phyloP scores from a whole-genome alignment of 1,139 yeast genomes.

The Candida albicans region DNA sequence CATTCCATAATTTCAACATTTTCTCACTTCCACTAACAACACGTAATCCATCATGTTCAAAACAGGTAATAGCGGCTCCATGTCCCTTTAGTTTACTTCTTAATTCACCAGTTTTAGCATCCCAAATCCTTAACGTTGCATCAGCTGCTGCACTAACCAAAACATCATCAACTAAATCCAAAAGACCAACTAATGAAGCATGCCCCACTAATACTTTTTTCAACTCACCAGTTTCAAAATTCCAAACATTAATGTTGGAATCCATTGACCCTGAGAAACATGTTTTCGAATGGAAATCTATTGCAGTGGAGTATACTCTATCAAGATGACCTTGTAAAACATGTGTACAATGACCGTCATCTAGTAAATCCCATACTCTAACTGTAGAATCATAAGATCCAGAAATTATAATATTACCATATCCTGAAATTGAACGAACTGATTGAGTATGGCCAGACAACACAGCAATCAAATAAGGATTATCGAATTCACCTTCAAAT shows the following conservation, averaged over 20 bases:
- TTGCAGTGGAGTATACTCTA: constrained; percentile 81
- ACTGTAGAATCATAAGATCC: constrained; percentile 92
- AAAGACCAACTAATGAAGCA: constrained; percentile 82
- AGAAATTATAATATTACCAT: constrained; percentile 79
- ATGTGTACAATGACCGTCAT: constrained; percentile 70
- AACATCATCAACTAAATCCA: constrained; percentile 73
- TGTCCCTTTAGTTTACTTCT: constrained; percentile 79
- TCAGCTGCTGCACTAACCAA: constrained; percentile 98
- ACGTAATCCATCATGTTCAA: constrained; percentile 82
- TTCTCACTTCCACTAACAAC: constrained; percentile 88
- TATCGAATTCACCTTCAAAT: constrained; percentile 42
- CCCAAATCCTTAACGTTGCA: constrained; percentile 88
- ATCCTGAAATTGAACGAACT: constrained; percentile 85
- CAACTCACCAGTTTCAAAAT: constrained; percentile 70
- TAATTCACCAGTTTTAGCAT: constrained; percentile 74
- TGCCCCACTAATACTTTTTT: constrained; percentile 77
- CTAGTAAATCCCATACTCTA: constrained; percentile 84
- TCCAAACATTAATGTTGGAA: constrained; percentile 87
- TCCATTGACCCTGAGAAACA: constrained; percentile 96
- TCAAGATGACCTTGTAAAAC: constrained; percentile 82
- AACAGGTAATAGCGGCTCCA: constrained; percentile 87
- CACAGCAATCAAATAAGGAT: constrained; percentile 75
- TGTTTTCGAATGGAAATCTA: constrained; percentile 71
- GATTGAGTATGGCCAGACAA: constrained; percentile 83
- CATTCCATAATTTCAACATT: constrained; percentile 81